A percentile compares a stretch with the other conserved stretches of the same genome.
Conservation (phyloP, 371 early-diverging fungal species). For the Smittium mucronatum region DNA sequence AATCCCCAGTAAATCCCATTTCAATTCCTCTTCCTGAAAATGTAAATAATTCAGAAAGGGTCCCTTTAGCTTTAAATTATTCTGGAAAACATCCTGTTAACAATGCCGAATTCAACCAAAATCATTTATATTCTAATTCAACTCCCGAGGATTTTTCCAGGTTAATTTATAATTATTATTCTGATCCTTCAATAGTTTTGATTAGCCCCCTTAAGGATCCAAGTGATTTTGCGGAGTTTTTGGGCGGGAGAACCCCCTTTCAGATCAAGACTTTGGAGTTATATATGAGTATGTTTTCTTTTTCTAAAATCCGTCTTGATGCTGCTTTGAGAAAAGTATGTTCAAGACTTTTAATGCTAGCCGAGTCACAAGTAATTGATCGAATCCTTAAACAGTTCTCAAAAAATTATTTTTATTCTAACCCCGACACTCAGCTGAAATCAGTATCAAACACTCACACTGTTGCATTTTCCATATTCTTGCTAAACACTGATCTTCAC, state of each 20-base stretch:
- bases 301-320: constrained; percentile 54
- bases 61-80: not conserved
- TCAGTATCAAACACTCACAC: constrained; percentile 63
- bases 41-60: no score
- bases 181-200: not conserved
- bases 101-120: not conserved
- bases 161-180: not conserved
- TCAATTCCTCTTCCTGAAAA: not conserved
- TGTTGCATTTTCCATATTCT: constrained; percentile 65
- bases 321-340: constrained; percentile 66
- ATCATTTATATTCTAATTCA: not conserved
- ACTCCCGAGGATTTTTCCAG: not conserved
- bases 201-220: not conserved
- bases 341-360: constrained; percentile 62
- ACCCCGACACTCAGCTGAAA: constrained; percentile 41
- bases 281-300: constrained; percentile 67
- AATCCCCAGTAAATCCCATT: not conserved
- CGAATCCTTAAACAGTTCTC: constrained; percentile 72
- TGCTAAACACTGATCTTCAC: constrained; percentile 88
- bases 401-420: constrained; percentile 66
- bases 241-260: constrained; percentile 35
- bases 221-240: constrained; percentile 29
- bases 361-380: constrained; percentile 85
- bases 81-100: not conserved
- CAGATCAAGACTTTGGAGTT: constrained; percentile 41